Evolutionary conservation across 163 green algal species (phyloP).

Genomic region (Chlamydomonas reinhardtii): DNA sequence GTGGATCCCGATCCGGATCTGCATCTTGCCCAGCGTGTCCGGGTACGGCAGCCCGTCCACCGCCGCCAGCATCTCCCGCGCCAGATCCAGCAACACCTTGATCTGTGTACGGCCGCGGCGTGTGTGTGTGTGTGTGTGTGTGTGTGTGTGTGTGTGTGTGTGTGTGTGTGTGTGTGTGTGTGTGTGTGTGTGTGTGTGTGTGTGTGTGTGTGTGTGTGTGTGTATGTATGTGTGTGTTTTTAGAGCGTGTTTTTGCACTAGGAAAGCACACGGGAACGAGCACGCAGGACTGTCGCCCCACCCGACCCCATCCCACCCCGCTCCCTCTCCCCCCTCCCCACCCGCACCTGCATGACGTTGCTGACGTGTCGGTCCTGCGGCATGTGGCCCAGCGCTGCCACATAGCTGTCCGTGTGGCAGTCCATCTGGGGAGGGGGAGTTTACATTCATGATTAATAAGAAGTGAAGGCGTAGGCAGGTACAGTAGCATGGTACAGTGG

Average conservation of each 20-base stretch:
- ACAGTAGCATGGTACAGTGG: not conserved
- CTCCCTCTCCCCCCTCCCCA: too few species aligned
- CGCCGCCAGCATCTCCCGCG: conserved; percentile 56
- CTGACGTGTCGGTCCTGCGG: conserved; percentile 42
- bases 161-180: too few species aligned
- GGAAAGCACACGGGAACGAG: too few species aligned
- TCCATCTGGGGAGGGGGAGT: conserved; percentile 27
- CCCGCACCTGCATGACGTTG: conserved; percentile 18
- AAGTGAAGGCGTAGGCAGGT: too few species aligned
- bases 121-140: not conserved
- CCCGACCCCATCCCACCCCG: too few species aligned
- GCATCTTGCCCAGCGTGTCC: conserved; percentile 60
- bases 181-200: too few species aligned
- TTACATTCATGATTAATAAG: too few species aligned
- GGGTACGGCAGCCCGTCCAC: conserved; percentile 45
- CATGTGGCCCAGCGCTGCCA: conserved; percentile 57
- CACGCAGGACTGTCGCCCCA: too few species aligned
- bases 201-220: too few species aligned
- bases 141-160: too few species aligned
- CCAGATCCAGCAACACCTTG: conserved; percentile 46
- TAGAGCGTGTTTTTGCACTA: too few species aligned
- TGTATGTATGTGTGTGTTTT: too few species aligned
- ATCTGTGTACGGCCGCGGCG: not conserved
- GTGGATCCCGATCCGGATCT: conserved; percentile 56
- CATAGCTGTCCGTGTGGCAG: conserved; percentile 47